phyloP scores from a whole-genome alignment of 306 rosid species.

The Cicer bijugum region DNA sequence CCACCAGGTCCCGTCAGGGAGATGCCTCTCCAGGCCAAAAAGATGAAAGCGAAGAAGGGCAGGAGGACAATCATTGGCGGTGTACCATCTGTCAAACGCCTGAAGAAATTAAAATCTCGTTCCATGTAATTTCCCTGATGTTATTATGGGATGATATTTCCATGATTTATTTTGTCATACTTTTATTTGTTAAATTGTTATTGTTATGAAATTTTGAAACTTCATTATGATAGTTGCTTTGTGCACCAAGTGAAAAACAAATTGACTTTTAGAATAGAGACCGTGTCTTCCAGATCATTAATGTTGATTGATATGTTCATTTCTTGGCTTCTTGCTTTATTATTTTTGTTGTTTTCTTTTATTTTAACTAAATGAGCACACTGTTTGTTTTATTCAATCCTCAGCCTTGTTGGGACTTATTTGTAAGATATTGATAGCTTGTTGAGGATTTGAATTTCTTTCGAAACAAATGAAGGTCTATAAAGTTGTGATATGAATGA shows the following conservation, averaged over 20 bases:
- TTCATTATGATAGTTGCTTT: slow-evolving; percentile 48
- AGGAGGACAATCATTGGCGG: slow-evolving; percentile 64
- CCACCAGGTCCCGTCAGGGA: slow-evolving; percentile 95
- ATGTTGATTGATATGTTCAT: slow-evolving; percentile 34
- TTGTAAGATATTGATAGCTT: slow-evolving; percentile 33
- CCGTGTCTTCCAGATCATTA: slow-evolving; percentile 18
- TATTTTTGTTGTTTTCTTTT: neutral
- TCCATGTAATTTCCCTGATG: slow-evolving; percentile 41
- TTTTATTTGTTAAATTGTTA: slow-evolving; percentile 31
- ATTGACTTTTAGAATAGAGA: slow-evolving; percentile 39
- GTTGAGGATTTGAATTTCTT: slow-evolving; percentile 7
- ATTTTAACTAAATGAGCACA: neutral
- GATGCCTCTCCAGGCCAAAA: slow-evolving; percentile 59
- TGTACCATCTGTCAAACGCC: slow-evolving; percentile 63
- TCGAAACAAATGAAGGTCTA: slow-evolving; percentile 8
- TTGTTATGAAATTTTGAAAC: slow-evolving; percentile 41
- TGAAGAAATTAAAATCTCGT: slow-evolving; percentile 68
- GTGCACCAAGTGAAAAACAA: slow-evolving; percentile 40
- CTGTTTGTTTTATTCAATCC: neutral
- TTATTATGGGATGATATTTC: slow-evolving; percentile 43
- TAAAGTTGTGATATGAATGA: slow-evolving; percentile 13
- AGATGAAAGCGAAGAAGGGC: slow-evolving; percentile 65
- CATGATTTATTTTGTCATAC: slow-evolving; percentile 37
- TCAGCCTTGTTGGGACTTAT: slow-evolving; percentile 9
- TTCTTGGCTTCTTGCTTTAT: slow-evolving; percentile 9